Percentiles rank a stretch among this genome's conserved stretches.
These are phyloP conservation scores for Solanum chilense DNA, from an alignment of 257 asterid genomes.

Conservation along the genomic window DNA sequence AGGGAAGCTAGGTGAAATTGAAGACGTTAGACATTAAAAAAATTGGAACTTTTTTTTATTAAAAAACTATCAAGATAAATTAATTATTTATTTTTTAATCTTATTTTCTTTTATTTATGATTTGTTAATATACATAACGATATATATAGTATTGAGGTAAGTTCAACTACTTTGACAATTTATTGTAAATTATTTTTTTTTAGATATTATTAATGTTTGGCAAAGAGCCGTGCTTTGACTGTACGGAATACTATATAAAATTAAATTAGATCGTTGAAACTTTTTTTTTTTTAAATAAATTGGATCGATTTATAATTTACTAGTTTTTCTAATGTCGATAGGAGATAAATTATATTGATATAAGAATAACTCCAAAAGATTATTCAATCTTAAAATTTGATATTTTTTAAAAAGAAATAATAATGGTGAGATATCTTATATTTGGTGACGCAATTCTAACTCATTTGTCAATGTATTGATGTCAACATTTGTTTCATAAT, in stretches of 20 bases:
- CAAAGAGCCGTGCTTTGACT: background rate
- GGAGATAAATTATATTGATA: background rate
- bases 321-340: background rate
- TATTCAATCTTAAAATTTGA: background rate
- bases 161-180: background rate
- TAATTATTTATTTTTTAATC: too few relatives aligned
- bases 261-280: background rate
- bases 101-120: too few relatives aligned
- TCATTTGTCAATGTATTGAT: background rate
- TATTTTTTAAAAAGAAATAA: background rate
- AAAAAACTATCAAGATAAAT: background rate
- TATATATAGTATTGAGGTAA: too few relatives aligned
- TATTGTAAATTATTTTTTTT: background rate
- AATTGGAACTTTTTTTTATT: too few relatives aligned
- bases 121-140: too few relatives aligned
- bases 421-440: background rate
- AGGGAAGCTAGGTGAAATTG: too few relatives aligned
- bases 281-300: background rate
- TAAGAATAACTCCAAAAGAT: background rate
- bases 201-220: background rate
- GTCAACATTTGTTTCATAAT: background rate
- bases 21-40: too few relatives aligned
- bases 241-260: background rate
- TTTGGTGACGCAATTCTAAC: background rate
- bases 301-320: background rate